Percentiles rank a stretch among this genome's conserved stretches.
Conservation (phyloP, 805 yeast species). For the Saccharomycopsis amapae region DNA sequence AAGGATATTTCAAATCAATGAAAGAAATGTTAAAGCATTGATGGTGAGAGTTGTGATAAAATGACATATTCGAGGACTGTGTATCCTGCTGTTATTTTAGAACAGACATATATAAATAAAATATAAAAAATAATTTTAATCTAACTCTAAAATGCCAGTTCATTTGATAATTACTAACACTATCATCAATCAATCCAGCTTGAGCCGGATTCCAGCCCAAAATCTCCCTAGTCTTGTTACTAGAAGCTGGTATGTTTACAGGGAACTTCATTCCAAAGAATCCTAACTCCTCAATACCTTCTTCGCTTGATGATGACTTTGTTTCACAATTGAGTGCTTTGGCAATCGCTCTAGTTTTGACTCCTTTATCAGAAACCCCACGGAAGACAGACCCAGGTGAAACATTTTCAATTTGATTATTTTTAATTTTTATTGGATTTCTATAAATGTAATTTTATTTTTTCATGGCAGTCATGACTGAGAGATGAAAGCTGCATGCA, state of each 20-base stretch:
- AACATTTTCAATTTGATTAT: constrained; percentile 27
- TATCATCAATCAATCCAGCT: constrained; percentile 25
- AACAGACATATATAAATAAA: too few species aligned
- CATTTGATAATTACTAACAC: constrained; percentile 22
- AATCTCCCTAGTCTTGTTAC: constrained; percentile 23
- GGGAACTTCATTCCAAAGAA: constrained; percentile 21
- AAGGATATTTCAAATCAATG: too few species aligned
- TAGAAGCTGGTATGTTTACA: constrained; percentile 18
- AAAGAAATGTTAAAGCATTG: too few species aligned
- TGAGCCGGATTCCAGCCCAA: constrained; percentile 28
- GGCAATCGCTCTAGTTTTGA: constrained; percentile 26
- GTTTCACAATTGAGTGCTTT: constrained; percentile 22
- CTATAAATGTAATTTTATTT: constrained; percentile 30
- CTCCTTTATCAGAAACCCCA: constrained; percentile 25
- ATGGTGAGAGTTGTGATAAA: too few species aligned
- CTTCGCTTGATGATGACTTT: constrained; percentile 22
- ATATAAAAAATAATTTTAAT: too few species aligned
- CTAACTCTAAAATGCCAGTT: too few species aligned
- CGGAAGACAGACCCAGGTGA: constrained; percentile 26
- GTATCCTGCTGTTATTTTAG: too few species aligned
- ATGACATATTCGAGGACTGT: too few species aligned
- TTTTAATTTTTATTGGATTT: constrained; percentile 32
- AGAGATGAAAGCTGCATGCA: too few species aligned
- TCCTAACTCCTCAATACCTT: constrained; percentile 13
- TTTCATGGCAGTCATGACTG: constrained; percentile 24